Evolutionary conservation across 1,284 basidiomycete species (phyloP), one percentile per base, ranked within the genome.

Genomic region (Apiotrichum akiyoshidainum): DNA sequence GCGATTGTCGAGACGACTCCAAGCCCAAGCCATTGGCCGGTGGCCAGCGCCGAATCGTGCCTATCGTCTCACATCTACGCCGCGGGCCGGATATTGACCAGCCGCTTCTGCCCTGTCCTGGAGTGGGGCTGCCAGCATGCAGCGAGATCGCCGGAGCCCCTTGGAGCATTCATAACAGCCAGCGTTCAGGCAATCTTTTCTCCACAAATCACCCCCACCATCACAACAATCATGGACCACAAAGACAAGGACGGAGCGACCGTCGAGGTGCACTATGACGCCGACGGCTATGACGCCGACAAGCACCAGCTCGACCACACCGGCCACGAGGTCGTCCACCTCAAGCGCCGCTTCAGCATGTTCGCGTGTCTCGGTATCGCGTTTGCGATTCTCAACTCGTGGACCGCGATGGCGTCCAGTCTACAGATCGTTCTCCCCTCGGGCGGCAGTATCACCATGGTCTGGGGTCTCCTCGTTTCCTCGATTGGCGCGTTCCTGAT

Each of bases 401-500:
- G 58, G 57, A 63, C 51, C 21, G 58, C 11, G 53, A 59, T 50
- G 58, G 45, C 58, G 19, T 45, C 54, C n/a, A 47, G 37, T 13
- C 46, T 58, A 16, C 46, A 45, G 45, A 46, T 69, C 16, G 62
- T 65, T 12, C 66, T 78, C 16, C 59, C 72, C 8, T 70, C 68
- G 0, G 76, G 75, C 8, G 76, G 75, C 1, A 67, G 70, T 10
- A 65, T 69, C 17, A 67, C 70, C 3, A 69, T 75, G 46, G 64
- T 75, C 21, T 78, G 72, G 72, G 76, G 76, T 17, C 64, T 78
- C 44, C 46, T 74, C 16, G 64, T 66, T 0, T 65, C 64, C 4
- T 63, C 66, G 1, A 16, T 68, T n/a, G 75, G 71, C 22, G 65
- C 68, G 7, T 59, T 72, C 53, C 39, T 63, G 2, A 69, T 70